Evolutionary conservation across 1,284 basidiomycete genomes (phyloP).

Genomic region (Phylloboletellus chloephorus): DNA sequence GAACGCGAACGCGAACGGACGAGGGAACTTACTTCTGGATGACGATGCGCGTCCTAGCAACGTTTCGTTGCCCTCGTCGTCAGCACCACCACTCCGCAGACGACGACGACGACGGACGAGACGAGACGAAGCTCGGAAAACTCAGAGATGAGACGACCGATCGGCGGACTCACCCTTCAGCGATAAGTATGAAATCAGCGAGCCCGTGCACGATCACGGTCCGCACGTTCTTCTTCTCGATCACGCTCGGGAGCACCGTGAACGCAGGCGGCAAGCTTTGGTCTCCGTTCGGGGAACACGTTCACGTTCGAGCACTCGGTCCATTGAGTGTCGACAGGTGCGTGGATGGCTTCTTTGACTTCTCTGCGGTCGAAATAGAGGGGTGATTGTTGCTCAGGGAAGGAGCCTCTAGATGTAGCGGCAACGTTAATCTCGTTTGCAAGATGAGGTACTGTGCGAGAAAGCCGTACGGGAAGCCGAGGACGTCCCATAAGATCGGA

Average conservation of each 20-base stretch:
- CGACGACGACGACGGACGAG: too few species aligned
- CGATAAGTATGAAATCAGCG: constrained; percentile 65
- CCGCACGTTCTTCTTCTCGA: constrained; percentile 70
- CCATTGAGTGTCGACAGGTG: constrained; percentile 59
- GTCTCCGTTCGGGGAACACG: constrained; percentile 61
- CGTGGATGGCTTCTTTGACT: constrained; percentile 71
- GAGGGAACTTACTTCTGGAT: constrained; percentile 58
- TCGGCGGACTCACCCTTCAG: constrained; percentile 52
- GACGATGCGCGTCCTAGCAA: constrained; percentile 48
- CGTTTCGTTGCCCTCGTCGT: background rate
- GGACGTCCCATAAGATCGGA: constrained; percentile 67
- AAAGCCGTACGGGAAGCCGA: constrained; percentile 61
- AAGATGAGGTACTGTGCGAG: background rate
- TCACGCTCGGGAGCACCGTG: constrained; percentile 64
- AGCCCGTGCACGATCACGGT: constrained; percentile 69
- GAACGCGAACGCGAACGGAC: too few species aligned
- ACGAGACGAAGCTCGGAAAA: background rate
- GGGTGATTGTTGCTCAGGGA: constrained; percentile 44
- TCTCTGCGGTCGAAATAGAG: constrained; percentile 66
- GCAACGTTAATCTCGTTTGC: background rate
- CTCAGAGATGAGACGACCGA: background rate
- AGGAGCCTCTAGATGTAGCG: constrained; percentile 49
- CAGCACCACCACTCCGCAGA: too few species aligned
- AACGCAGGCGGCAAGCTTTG: constrained; percentile 55
- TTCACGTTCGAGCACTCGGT: constrained; percentile 53